Percentiles rank a stretch among this genome's conserved stretches.
Conservation (phyloP, 2,329 filamentous ascomycete species). For the Ophiocordyceps unilateralis region DNA sequence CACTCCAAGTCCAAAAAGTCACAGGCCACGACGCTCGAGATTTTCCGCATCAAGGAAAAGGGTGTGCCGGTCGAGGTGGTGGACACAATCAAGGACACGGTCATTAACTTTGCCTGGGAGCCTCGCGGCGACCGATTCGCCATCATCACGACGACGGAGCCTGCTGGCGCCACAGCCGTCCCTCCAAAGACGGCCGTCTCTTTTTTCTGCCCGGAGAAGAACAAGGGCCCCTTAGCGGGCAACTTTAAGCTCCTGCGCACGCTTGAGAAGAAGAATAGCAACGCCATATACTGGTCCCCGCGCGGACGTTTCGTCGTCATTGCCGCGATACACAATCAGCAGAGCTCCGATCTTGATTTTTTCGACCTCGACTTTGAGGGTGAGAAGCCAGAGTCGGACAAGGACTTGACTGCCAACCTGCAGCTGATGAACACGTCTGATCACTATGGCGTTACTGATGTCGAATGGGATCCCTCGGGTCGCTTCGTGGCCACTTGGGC, state of each 20-base stretch:
- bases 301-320: constrained; percentile 89
- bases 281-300: constrained; percentile 98
- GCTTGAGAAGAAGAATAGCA: constrained; percentile 98
- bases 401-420: constrained; percentile 86
- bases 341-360: constrained; percentile 93
- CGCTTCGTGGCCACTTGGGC: constrained; percentile 89
- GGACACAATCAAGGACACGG: constrained; percentile 92
- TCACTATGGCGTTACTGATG: constrained; percentile 93
- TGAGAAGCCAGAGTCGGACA: constrained; percentile 82
- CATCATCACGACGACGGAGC: constrained; percentile 86
- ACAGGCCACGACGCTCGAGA: constrained; percentile 89
- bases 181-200: constrained; percentile 85
- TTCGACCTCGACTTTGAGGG: constrained; percentile 97
- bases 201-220: constrained; percentile 95
- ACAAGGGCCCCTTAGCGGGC: constrained; percentile 62
- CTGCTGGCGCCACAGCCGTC: constrained; percentile 59
- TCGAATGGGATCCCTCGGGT: constrained; percentile 95
- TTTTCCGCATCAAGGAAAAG: constrained; percentile 95
- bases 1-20: constrained; percentile 99
- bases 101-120: constrained; percentile 99
- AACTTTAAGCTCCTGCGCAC: constrained; percentile 96
- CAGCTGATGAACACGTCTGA: constrained; percentile 88
- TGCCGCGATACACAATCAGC: constrained; percentile 79
- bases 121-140: constrained; percentile 96
- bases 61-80: constrained; percentile 96